Evolutionary conservation across 129 eudicot genomes (phyloP).

Genomic region (Helianthus tuberosus): DNA sequence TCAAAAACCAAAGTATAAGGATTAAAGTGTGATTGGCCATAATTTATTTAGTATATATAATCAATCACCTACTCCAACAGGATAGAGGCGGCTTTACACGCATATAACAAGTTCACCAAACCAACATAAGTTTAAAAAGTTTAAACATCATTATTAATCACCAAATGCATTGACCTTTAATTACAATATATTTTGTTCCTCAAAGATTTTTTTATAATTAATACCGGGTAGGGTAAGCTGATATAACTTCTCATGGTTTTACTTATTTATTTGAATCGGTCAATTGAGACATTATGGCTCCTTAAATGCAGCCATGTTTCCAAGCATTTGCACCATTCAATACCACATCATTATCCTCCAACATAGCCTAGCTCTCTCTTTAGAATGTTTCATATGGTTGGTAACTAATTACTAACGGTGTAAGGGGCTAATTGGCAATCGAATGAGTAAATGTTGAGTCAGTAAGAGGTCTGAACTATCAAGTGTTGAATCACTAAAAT

Average conservation of each 20-base stretch:
- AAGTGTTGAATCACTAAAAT: no score
- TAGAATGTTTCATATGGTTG: no score
- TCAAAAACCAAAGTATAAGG: not conserved
- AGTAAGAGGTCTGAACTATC: no score
- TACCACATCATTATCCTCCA: no score
- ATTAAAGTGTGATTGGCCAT: constrained; percentile 9
- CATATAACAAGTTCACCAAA: constrained; percentile 7
- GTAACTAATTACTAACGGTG: no score
- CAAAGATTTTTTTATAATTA: not conserved
- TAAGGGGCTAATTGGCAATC: no score
- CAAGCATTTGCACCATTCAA: no score
- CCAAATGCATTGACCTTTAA: constrained; percentile 21
- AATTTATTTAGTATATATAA: not conserved
- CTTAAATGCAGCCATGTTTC: no score
- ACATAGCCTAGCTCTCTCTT: no score
- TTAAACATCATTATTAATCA: not conserved
- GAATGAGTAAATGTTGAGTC: no score
- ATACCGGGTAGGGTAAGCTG: constrained; percentile 1
- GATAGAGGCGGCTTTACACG: constrained; percentile 30
- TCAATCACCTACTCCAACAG: constrained; percentile 21
- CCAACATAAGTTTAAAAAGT: constrained; percentile 4
- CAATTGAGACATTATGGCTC: not conserved
- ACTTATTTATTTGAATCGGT: not conserved
- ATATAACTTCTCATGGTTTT: not conserved
- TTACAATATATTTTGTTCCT: not conserved